A percentile compares a stretch with the other conserved stretches of the same genome.
Evolutionary conservation across 163 green algal species (phyloP).

Genomic region (Volvox carteri): DNA sequence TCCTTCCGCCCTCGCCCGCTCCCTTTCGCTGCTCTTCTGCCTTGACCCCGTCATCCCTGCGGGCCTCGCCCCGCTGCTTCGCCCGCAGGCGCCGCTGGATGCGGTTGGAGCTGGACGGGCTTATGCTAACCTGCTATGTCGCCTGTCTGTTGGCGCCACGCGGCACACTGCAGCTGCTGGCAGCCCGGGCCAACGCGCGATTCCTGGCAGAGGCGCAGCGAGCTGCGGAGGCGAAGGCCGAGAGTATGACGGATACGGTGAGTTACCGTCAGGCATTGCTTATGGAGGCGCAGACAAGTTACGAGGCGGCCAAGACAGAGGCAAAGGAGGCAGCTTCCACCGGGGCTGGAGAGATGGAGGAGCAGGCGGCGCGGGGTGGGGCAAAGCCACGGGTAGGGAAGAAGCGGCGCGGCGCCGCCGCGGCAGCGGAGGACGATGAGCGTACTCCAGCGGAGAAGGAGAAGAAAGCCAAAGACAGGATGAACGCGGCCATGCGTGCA

Average conservation of each 20-base stretch:
- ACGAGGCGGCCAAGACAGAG: neutral
- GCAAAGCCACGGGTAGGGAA: neutral
- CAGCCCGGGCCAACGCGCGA: neutral
- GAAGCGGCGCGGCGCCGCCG: neutral
- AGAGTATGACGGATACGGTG: neutral
- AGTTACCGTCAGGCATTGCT: neutral
- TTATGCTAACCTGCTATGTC: slow-evolving; percentile 59
- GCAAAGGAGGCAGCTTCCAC: neutral
- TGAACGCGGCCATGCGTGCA: neutral
- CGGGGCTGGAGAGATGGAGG: neutral
- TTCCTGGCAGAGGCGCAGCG: slow-evolving; percentile 14
- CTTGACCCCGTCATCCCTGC: too few species aligned
- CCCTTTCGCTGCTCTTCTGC: too few species aligned
- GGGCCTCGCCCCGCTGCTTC: too few species aligned
- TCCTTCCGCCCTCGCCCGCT: too few species aligned
- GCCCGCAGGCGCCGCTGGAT: slow-evolving; percentile 50
- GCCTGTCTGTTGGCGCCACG: slow-evolving; percentile 17
- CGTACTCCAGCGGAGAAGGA: neutral
- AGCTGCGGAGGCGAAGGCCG: neutral
- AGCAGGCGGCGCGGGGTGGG: neutral
- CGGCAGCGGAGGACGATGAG: neutral
- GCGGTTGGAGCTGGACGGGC: slow-evolving; percentile 60
- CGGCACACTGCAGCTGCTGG: slow-evolving; percentile 33
- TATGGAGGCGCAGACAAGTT: neutral
- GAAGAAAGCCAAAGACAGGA: neutral